phyloP scores from a whole-genome alignment of 305 asterid genomes.

The Solanum chacoense region DNA sequence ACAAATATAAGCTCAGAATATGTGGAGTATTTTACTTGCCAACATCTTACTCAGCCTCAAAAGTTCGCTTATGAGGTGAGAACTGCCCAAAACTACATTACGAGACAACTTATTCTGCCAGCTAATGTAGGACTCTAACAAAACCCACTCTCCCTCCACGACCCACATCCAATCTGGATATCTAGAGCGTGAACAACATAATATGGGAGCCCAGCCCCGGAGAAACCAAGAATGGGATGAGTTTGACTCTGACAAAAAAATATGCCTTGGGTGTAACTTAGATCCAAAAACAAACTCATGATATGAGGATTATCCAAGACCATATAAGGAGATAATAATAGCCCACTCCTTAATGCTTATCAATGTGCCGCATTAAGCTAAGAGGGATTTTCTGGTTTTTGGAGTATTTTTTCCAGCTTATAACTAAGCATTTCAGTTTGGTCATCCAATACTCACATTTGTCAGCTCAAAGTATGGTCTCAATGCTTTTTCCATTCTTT shows the following conservation, averaged over 20 bases:
- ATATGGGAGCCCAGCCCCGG: not conserved
- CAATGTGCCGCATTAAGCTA: not conserved
- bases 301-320: not conserved
- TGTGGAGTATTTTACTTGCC: not conserved
- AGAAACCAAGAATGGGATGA: not conserved
- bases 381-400: not conserved
- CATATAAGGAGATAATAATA: not conserved
- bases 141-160: not conserved
- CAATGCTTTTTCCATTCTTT: conserved; percentile 64
- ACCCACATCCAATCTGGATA: not conserved
- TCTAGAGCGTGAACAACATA: not conserved
- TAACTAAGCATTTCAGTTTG: not conserved
- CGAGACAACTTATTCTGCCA: not conserved
- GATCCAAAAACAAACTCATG: not conserved
- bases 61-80: not conserved
- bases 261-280: not conserved
- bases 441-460: conserved; percentile 40
- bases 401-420: not conserved
- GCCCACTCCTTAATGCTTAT: not conserved
- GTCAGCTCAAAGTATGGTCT: conserved; percentile 84
- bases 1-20: not conserved
- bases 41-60: not conserved
- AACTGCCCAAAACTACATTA: not conserved
- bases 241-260: not conserved
- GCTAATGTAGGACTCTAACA: not conserved